Base-by-base conservation (phyloP, 1,139 yeast species). In the Chernovozyma sophiae-reginae region DNA sequence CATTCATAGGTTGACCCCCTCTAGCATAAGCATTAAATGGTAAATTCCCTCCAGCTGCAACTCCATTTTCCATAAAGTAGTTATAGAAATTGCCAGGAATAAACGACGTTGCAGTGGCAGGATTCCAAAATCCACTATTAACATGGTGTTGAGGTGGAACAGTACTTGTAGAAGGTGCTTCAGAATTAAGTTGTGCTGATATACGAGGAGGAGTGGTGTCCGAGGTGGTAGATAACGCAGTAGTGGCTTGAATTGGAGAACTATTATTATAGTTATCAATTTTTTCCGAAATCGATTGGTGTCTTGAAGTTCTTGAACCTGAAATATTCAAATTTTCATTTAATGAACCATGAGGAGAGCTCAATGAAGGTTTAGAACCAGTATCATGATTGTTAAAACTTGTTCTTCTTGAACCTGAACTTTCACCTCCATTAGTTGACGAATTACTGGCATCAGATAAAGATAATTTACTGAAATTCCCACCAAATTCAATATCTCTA, bases 251-350 rank as follows among this genome's bases (percentile, higher is more conserved):
- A 46, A 68, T 68, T 19, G 80, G 80, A n/a, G 74, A 68, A 33
- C 59, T 66, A 44, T 56, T 69, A 43, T 74, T 72, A 49, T 78
- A 79, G 42, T 65, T 74, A 51, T 80, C 86, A 41, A 80, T 75
- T 50, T 79, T 79, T 42, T 80, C 86, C 45, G 81, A 74, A 33
- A 80, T 76, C 2, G 82, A 76, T 50, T 74, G 84, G 48, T 75
- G 81, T 32, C 77, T 58, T 3, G 76, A 65, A 19, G 60, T 56
- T 37, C 73, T 52, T 7, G 62, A 51, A 4, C 57, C 53, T 1
- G 71, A 64, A 48, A 66, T 62, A 49, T 74, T 71, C 51, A 74
- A 62, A 48, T 71, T 72, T 46, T 76, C 81, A 47, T 73, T 74
- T 40, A 75, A 46, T 0, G 79, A 73, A 2, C 74, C 76, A 24